Base-by-base conservation (phyloP, 345 rosid species). In the Populus deltoides region DNA sequence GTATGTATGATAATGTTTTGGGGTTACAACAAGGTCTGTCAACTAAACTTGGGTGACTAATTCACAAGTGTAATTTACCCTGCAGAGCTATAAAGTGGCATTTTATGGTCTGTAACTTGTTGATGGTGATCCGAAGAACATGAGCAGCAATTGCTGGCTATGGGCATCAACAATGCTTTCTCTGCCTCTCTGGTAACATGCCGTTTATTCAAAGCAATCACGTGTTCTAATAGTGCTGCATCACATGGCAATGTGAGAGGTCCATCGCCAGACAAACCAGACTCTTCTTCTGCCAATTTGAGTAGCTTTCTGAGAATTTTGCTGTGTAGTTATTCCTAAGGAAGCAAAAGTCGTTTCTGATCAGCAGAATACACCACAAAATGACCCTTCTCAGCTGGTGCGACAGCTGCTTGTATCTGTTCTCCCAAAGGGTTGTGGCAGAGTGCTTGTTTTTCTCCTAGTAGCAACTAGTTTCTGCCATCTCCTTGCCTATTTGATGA, bases 261-360 rank as follows among this genome's bases (percentile, higher is more conserved):
- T 8, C 71, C 66, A 6, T 70, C 5, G 24, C 61, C 49, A 16
- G 65, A 63, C 20, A 65, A 27, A 17, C 79, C 73, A 31, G 36
- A 80, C 35, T 80, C 83, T 6, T 75, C 83, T 51, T 75, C 72
- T 6, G 79, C 39, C 68, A 80, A 25, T 33, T 17, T 39, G 27
- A 80, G 51, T 17, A 80, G 51, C 67, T 75, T 51, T 76, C 18
- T 35, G 1, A 70, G 13, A 3, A 63, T 17, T 17, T 75, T 24
- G 7, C 35, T 51, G 27, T 38, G 27, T 24, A 80, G 70, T 33
- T 61, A 75, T 11, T 57, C 12, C 16, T 63, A 35, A 24, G 82
- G 82, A 24, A 80, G 39, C 36, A 47, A 0, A 38, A 74, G 75
- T 2, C 79, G 22, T 16, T 29, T 75, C 4, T 70, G 39, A 36